Base-by-base conservation (phyloP, 331 rosid species). In the Cydonia oblonga region DNA sequence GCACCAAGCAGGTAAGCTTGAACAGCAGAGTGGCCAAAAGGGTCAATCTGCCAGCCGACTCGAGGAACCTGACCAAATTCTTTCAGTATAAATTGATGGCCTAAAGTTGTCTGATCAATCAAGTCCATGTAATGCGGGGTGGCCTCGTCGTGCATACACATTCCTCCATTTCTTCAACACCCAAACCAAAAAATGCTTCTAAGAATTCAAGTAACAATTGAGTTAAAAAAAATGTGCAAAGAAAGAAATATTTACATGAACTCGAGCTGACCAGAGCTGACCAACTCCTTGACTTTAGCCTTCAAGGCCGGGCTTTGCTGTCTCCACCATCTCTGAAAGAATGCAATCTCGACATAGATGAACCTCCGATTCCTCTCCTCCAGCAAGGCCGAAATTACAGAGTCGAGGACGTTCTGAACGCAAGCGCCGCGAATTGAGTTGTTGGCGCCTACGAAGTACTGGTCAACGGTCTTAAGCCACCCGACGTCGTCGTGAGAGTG, bases 101-200 rank as follows among this genome's bases (percentile, higher is more conserved):
- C 98, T 57, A 90, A 81, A 18, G 93, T 92, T 59, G 96, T 90
- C 87, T 90, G 98, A 83, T 92, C 97, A 76, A 92, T 92, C 97
- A 92, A 81, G 78, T 92, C 96, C 52, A 88, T 84, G 81, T 92
- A 90, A 80, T 92, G 96, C 6, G 96, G 23, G 46, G 92, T 65
- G n/a, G 98, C 98, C 83, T 92, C 96, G 22, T 92, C 98, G 57
- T 92, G 98, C 98, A 92, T 90, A 67, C 91, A 90, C 89, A 79
- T 80, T 18, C 97, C 98, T 52, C 98, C 98, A 77, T 92, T 92
- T 81, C 98, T 90, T 75, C 79, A 81, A 58, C 2, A 35, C 42
- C 42, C 42, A 35, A 23, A n/a, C 6, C 24, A 8, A 40, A 64
- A 68, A 52, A 1, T 40, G 46, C 38, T 52, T 52, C 32, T 51